Percentiles rank a stretch among this genome's conserved stretches.
These are phyloP conservation scores for Deinandra increscens DNA, from an alignment of 129 eudicot species.

Conservation along the genomic window DNA sequence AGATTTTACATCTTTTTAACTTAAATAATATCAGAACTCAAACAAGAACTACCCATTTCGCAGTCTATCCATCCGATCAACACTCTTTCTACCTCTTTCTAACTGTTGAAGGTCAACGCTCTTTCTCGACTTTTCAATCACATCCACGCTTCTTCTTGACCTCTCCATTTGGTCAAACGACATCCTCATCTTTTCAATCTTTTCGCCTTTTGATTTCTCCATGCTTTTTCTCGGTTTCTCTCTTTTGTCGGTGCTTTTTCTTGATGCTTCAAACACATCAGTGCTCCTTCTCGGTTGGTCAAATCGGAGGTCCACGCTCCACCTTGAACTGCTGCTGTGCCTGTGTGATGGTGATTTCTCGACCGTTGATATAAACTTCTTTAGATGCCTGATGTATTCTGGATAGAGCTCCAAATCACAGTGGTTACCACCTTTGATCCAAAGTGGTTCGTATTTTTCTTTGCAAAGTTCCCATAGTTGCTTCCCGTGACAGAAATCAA, in stretches of 20 bases:
- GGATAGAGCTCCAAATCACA: constrained; percentile 85
- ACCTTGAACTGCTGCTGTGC: constrained; percentile 49
- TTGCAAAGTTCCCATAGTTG: constrained; percentile 91
- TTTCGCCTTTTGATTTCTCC: constrained; percentile 51
- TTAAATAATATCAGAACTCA: constrained; percentile 17
- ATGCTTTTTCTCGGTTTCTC: constrained; percentile 77
- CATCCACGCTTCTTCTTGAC: constrained; percentile 80
- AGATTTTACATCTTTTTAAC: constrained; percentile 32
- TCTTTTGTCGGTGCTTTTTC: constrained; percentile 71
- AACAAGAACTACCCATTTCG: constrained; percentile 37
- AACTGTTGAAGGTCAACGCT: constrained; percentile 64
- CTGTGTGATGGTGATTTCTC: constrained; percentile 68
- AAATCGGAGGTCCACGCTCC: constrained; percentile 61
- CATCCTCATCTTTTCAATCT: constrained; percentile 56
- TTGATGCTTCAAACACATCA: constrained; percentile 55
- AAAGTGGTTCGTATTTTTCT: constrained; percentile 86
- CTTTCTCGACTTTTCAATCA: constrained; percentile 62
- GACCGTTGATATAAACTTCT: constrained; percentile 67
- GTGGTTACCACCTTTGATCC: constrained; percentile 91
- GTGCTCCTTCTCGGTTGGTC: constrained; percentile 79
- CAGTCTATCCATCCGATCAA: constrained; percentile 67
- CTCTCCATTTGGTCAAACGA: constrained; percentile 76
- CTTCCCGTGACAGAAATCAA: constrained; percentile 78
- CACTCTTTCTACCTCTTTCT: constrained; percentile 83
- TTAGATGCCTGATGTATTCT: constrained; percentile 74